Base-by-base conservation (phyloP, 2,329 filamentous ascomycete species). In the Ceratocystis albifundus region DNA sequence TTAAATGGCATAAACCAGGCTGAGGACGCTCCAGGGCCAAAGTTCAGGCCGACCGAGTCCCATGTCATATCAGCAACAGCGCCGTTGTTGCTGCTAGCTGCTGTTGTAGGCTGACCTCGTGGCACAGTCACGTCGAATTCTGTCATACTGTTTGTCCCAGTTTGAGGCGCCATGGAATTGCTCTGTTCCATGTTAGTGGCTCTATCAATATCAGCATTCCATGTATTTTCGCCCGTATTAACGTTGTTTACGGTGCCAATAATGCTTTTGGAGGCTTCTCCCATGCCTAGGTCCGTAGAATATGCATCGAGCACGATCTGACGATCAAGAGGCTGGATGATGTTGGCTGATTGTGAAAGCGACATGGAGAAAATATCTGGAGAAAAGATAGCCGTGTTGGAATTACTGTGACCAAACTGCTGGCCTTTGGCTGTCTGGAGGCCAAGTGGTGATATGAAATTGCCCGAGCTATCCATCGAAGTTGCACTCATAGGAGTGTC, bases 1-100 rank as follows among this genome's bases (percentile, higher is more conserved):
- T 96, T 95, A 76, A 96, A 96, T 1, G 92, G 90, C 79, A 96
- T 86, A 74, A 95, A 96, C 89, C 92, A 97, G 4, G 88, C 89
- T 64, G 86, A 87, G 63, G 78, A 81, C 1, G 80, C 77, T 68
- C 84, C 82, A 45, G 76, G 76, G 3, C 72, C 73, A 61, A 70
- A 69, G 32, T 44, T 67, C n/a, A 66, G 10, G 3, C 48, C 62
- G 46, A 28, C n/a, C 25, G 25, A 4, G 15, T 28, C 55, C 55
- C 55, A 59, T 8, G 55, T n/a, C 28, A 59, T 36, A 8, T 59
- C 28, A 17, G 28, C 30, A 20, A 32, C 46, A 7, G 17, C 57
- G 53, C 30, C 50, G 62, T 20, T 41, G 59, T 22, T 17, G 28
- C 61, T 64, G 17, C 36, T 5, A 12, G 41, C 50, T 7, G 41